Evolutionary conservation across 371 early-diverging fungal genomes (phyloP), one percentile per base, ranked within the genome.

Genomic region (Apophysomyces elegans): DNA sequence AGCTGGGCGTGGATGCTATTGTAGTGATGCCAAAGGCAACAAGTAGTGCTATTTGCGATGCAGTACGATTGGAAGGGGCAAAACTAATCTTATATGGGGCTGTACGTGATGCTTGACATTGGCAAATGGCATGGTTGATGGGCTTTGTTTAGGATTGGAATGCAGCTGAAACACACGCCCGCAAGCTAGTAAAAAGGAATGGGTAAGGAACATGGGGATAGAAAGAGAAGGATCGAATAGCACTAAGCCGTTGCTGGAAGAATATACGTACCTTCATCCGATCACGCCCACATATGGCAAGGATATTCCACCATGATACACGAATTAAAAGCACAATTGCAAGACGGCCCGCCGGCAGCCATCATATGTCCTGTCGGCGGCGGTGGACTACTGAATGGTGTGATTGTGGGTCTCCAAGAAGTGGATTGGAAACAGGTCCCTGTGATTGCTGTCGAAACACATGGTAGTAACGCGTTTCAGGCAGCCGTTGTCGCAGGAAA

Each of bases 391-490:
- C 66, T 91, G 37, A 87, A 87, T n/a, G 91, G 91, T 4, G 70
- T 90, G 8, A 83, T 90, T 41, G 78, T 78, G 18, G 91, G 91
- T 0, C 68, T 89, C 21, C 85, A 86, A 47, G 83, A 76, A 38
- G 75, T 79, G 14, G 85, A 78, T 6, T 90, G 90, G 91, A 78
- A 80, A 50, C 67, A 80, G 58, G 90, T 89, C 0, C 90, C 90
- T 13, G 79, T 90, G 7, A 84, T 91, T 69, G 90, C 91, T 1
- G 88, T 89, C 6, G 91, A 91, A 61, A 91, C 91, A 0, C 86
- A 88, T 72, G 90, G 90, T 36, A 88, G 88, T 58, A 88, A 88
- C 67, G 84, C 88, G 6, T 90, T 91, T 63, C 90, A 90, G 56
- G 82, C 85, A 18, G 78, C 90, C 1, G 86, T 90, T 12, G 79